Evolutionary conservation across 352 stramenopile genomes (phyloP), one percentile per base, ranked within the genome.

Genomic region (Globisporangium abappressorium): DNA sequence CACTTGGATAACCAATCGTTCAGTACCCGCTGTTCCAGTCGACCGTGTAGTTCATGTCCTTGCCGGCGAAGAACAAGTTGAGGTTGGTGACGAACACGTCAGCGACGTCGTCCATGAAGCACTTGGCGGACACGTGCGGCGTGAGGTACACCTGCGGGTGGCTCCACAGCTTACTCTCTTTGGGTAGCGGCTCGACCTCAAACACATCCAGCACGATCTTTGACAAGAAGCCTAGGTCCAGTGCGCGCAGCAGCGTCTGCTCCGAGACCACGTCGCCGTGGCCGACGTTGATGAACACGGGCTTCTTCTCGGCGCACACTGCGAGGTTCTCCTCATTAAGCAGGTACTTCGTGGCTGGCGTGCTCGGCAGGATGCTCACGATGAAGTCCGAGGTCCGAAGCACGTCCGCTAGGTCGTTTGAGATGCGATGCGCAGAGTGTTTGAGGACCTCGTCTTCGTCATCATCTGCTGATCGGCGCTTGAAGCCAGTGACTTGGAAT

Each of bases 261-360:
- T 95, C 85, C 24, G 71, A 69, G 58, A 95, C 81, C 4, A 97
- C 73, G 66, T 97, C 89, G 14, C 91, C 91, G 54, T 89, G 82
- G 4, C 91, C 91, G 62, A 94, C 87, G 71, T 97, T 97, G 70
- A 97, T 82, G 62, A 97, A 87, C 59, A 95, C 82, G 20, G 89
- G 85, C 67, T 82, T 72, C 68, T 78, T 79, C 30, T 65, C 64
- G 0, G 71, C 66, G 57, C 82, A 90, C 26, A 70, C 60, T 30
- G 73, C 54, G 1, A 97, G 68, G 22, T 77, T 80, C 26, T 68
- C 64, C 33, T 84, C 73, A 15, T 71, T 82, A 26, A 97, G 74
- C 43, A 95, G 62, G 57, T 85, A 76, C 34, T 73, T 74, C 53
- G 91, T 97, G 20, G 74, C 75, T 2, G 66, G 56, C 20, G 91